Evolutionary conservation across 805 yeast species (phyloP).

Genomic region (Saturnispora galanensis): DNA sequence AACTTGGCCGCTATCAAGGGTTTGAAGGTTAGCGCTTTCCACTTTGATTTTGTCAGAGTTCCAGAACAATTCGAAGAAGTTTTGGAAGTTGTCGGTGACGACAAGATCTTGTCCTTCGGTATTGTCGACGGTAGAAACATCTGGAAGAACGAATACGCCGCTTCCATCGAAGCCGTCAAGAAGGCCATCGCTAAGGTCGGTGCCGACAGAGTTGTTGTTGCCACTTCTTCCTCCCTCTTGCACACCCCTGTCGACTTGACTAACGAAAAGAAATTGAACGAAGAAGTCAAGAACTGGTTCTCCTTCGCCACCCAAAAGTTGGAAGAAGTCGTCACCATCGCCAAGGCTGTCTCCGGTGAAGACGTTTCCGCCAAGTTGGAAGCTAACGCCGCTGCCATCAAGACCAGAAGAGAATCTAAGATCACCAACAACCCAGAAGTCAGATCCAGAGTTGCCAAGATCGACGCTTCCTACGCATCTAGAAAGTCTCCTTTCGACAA

Average conservation of each 20-base stretch:
- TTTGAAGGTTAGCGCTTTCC: slow-evolving; percentile 91
- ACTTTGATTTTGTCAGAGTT: slow-evolving; percentile 91
- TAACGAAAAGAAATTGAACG: slow-evolving; percentile 84
- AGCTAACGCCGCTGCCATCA: slow-evolving; percentile 80
- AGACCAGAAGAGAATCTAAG: slow-evolving; percentile 76
- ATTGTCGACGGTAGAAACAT: slow-evolving; percentile 98
- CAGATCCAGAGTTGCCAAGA: slow-evolving; percentile 71
- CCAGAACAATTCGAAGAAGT: slow-evolving; percentile 93
- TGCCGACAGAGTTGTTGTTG: slow-evolving; percentile 75
- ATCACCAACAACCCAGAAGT: slow-evolving; percentile 90
- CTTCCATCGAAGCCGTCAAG: slow-evolving; percentile 73
- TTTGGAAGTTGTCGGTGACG: slow-evolving; percentile 49
- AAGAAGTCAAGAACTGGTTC: slow-evolving; percentile 94
- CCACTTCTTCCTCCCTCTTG: slow-evolving; percentile 93
- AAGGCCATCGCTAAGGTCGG: slow-evolving; percentile 81
- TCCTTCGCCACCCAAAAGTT: slow-evolving; percentile 97
- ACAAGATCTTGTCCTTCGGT: slow-evolving; percentile 90
- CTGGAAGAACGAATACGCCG: slow-evolving; percentile 94
- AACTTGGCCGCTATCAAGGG: slow-evolving; percentile 82
- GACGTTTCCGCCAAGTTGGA: slow-evolving; percentile 69
- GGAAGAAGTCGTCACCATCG: slow-evolving; percentile 79
- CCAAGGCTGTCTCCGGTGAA: slow-evolving; percentile 81
- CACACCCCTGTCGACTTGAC: slow-evolving; percentile 97
- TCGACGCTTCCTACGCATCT: slow-evolving; percentile 66
- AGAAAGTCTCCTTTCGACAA: slow-evolving; percentile 81